phyloP scores from a whole-genome alignment of 148 eudicot species.

The Mesembryanthemum crystallinum region DNA sequence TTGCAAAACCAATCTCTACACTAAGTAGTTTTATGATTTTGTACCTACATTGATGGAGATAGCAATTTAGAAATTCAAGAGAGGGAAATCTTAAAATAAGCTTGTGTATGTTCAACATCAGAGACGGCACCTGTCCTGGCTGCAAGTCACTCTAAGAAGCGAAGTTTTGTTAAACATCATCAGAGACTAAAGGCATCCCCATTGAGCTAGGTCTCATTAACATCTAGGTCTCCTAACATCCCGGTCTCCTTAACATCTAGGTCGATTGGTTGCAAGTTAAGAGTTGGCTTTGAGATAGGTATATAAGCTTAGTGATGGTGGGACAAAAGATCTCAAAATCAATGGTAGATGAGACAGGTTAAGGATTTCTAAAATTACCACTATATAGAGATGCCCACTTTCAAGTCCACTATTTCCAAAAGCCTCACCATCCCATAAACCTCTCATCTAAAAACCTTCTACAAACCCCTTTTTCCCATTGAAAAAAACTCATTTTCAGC shows the following conservation, averaged over 20 bases:
- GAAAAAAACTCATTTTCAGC: too few relatives aligned
- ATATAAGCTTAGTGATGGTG: too few relatives aligned
- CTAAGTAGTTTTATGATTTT: not conserved
- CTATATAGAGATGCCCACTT: not conserved
- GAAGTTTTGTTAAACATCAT: not conserved
- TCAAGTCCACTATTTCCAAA: not conserved
- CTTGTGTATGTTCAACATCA: not conserved
- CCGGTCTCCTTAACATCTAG: too few relatives aligned
- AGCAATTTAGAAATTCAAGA: not conserved
- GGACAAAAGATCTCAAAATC: not conserved
- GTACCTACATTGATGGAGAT: not conserved
- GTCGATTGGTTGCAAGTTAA: too few relatives aligned
- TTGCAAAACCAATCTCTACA: not conserved
- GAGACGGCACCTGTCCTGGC: not conserved
- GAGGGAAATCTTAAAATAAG: too few relatives aligned
- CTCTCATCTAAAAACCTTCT: too few relatives aligned
- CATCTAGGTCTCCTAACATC: too few relatives aligned
- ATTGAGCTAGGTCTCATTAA: too few relatives aligned
- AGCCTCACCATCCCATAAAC: too few relatives aligned
- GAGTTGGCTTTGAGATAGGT: too few relatives aligned
- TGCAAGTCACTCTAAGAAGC: not conserved
- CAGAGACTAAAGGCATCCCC: too few relatives aligned
- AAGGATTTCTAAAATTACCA: not conserved
- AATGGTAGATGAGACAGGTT: not conserved
- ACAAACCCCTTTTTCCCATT: too few relatives aligned